phyloP scores from a whole-genome alignment of 2,329 filamentous ascomycete species.

The Rutstroemia sp. region DNA sequence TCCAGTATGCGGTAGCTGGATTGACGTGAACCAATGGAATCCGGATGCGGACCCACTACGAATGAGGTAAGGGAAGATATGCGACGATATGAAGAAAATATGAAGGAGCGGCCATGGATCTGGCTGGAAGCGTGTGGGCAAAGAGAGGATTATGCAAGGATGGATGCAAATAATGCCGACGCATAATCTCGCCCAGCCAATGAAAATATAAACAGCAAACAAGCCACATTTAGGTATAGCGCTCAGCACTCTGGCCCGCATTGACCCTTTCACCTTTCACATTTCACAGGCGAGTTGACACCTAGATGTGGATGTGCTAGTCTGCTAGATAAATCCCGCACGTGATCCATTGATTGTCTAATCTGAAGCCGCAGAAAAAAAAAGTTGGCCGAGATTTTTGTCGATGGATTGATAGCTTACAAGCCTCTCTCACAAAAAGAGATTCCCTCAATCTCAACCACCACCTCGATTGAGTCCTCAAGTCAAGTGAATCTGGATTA shows the following conservation, averaged over 20 bases:
- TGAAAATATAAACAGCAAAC: background rate
- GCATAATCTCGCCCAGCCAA: background rate
- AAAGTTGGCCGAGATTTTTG: background rate
- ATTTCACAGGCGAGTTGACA: background rate
- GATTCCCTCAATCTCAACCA: too few species aligned
- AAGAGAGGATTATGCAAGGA: background rate
- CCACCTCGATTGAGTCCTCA: too few species aligned
- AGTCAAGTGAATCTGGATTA: background rate
- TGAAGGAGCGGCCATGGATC: too few species aligned
- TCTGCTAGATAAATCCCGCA: background rate
- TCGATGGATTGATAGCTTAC: background rate
- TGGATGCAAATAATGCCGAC: background rate
- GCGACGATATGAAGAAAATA: too few species aligned
- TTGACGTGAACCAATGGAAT: background rate
- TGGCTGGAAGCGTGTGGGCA: too few species aligned
- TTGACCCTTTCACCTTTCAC: background rate
- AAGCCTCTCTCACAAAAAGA: too few species aligned
- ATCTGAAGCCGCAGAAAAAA: too few species aligned
- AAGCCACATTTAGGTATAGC: background rate
- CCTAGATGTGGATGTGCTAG: background rate
- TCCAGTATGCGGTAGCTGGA: background rate
- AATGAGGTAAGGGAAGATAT: background rate
- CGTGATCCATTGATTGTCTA: too few species aligned
- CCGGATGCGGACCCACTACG: accelerated
- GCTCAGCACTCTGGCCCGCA: background rate